Evolutionary conservation across 352 stramenopile species (phyloP).

Genomic region (Pythium pyrilobum): DNA sequence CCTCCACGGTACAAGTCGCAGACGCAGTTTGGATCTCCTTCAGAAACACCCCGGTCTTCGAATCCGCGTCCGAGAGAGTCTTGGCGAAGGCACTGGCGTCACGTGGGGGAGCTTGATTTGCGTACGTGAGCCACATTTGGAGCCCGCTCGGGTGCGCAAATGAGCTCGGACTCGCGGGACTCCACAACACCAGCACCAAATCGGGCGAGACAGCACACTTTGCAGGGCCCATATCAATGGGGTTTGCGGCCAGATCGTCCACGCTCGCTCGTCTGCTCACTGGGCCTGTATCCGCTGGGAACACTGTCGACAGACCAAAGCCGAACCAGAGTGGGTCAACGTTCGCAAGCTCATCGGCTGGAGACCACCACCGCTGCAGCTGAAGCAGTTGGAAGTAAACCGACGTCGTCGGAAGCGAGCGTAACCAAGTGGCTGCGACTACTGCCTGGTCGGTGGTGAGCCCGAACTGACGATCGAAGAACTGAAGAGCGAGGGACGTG

Average conservation of each 20-base stretch:
- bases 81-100: slow-evolving; percentile 12
- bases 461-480: slow-evolving; percentile 26
- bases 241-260: slow-evolving; percentile 33
- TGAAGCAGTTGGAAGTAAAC: slow-evolving; percentile 46
- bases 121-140: slow-evolving; percentile 25
- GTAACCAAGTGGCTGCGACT: slow-evolving; percentile 37
- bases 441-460: slow-evolving; percentile 25
- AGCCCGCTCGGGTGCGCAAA: slow-evolving; percentile 25
- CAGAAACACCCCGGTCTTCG: not conserved
- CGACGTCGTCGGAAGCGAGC: slow-evolving; percentile 26
- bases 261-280: slow-evolving; percentile 23
- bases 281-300: slow-evolving; percentile 18
- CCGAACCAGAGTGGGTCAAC: slow-evolving; percentile 38
- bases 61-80: not conserved
- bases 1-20: slow-evolving; percentile 33
- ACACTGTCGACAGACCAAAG: slow-evolving; percentile 37
- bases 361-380: slow-evolving; percentile 28
- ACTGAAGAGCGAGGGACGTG: slow-evolving; percentile 31
- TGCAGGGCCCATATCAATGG: slow-evolving; percentile 1
- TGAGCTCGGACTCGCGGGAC: slow-evolving; percentile 11
- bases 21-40: slow-evolving; percentile 10
- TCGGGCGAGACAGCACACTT: slow-evolving; percentile 26
- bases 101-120: not conserved
- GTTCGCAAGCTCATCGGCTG: slow-evolving; percentile 1
- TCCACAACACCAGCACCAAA: slow-evolving; percentile 37